phyloP scores from a whole-genome alignment of 1,139 yeast species.

The Saccharomyces hybrid region DNA sequence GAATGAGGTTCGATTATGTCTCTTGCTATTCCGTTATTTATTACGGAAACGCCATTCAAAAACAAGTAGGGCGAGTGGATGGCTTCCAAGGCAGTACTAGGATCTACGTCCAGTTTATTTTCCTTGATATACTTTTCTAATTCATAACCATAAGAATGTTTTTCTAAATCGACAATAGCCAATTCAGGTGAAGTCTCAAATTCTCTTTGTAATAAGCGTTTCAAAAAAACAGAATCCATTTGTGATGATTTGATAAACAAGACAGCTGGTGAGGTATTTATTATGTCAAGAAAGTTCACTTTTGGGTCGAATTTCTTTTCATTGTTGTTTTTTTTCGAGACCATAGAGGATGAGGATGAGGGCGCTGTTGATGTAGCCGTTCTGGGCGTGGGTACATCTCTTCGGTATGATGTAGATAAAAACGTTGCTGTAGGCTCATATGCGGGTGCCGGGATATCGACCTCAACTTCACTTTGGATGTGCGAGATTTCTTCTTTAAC shows the following conservation, averaged over 20 bases:
- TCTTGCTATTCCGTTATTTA: conserved; percentile 12
- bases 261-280: conserved; percentile 19
- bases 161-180: conserved; percentile 62
- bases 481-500: conserved; percentile 8
- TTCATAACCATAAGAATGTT: conserved; percentile 49
- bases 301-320: conserved; percentile 6
- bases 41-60: conserved; percentile 22
- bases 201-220: conserved; percentile 46
- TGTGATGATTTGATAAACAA: conserved; percentile 15
- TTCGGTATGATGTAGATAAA: background rate
- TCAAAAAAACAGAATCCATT: conserved; percentile 47
- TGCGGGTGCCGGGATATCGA: background rate
- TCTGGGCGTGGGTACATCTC: background rate
- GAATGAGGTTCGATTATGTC: conserved; percentile 13
- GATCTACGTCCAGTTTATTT: conserved; percentile 5
- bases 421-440: background rate
- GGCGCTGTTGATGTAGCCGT: background rate
- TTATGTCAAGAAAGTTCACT: conserved; percentile 12
- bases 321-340: background rate
- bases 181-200: conserved; percentile 64
- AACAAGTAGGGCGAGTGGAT: conserved; percentile 18
- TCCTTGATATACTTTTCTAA: conserved; percentile 41
- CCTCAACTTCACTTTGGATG: conserved; percentile 5
- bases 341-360: background rate
- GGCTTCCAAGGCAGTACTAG: background rate